These are phyloP conservation scores for Trichophyton simii DNA, from an alignment of 2,329 filamentous ascomycete genomes.

Conservation along the genomic window DNA sequence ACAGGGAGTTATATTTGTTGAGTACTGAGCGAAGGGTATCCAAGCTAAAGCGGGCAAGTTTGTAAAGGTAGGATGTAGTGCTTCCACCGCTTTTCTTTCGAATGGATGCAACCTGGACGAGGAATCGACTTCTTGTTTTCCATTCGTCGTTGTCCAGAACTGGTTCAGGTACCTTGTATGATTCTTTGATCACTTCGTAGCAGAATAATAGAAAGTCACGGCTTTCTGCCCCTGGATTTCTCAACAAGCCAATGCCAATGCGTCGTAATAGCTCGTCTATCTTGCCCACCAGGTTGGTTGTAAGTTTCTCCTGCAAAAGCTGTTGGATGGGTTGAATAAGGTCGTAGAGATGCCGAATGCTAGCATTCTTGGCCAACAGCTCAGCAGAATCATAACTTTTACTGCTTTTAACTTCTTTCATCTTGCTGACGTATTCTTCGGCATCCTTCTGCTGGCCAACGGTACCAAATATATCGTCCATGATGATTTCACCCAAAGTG, in stretches of 20 bases:
- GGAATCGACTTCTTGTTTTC: constrained; percentile 53
- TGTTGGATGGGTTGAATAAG: constrained; percentile 67
- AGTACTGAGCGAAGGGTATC: constrained; percentile 77
- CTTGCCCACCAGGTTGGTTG: constrained; percentile 71
- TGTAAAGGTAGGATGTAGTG: constrained; percentile 71
- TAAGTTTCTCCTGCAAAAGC: constrained; percentile 71
- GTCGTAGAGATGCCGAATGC: constrained; percentile 58
- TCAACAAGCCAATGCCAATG: constrained; percentile 68
- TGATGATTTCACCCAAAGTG: constrained; percentile 68
- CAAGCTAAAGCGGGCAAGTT: constrained; percentile 74
- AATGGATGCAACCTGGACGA: constrained; percentile 63
- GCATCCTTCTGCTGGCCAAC: constrained; percentile 94
- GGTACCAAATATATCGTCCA: constrained; percentile 94
- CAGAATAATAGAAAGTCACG: constrained; percentile 85
- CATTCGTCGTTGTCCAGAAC: constrained; percentile 22
- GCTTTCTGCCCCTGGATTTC: constrained; percentile 66
- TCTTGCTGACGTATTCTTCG: constrained; percentile 85
- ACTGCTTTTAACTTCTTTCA: constrained; percentile 95
- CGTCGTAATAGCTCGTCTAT: constrained; percentile 78
- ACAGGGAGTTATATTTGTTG: constrained; percentile 69
- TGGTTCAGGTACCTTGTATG: constrained; percentile 45
- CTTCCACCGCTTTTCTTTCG: constrained; percentile 60
- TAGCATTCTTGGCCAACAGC: constrained; percentile 70
- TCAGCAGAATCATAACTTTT: constrained; percentile 99
- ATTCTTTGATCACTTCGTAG: constrained; percentile 83